Evolutionary conservation across 2,329 filamentous ascomycete species (phyloP).

Genomic region (Ambrosiella beaveri): DNA sequence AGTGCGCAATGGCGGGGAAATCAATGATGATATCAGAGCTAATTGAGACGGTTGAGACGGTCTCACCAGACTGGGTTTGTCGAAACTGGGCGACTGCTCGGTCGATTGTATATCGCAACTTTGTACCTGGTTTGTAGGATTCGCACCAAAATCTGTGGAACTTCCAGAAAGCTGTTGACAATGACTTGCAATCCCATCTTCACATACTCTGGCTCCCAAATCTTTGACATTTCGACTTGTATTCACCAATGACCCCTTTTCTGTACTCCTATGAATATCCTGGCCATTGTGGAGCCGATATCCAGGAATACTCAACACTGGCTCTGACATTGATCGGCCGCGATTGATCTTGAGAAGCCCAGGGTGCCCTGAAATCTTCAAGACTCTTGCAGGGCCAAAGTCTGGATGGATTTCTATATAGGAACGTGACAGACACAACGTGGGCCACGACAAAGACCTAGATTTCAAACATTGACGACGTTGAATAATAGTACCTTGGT

Average conservation of each 20-base stretch:
- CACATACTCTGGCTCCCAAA: not conserved
- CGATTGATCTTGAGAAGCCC: not conserved
- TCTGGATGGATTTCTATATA: not conserved
- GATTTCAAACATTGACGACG: too few relatives aligned
- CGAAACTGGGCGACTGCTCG: not conserved
- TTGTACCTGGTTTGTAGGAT: not conserved
- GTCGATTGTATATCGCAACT: not conserved
- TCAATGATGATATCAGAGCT: not conserved
- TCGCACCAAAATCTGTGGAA: not conserved
- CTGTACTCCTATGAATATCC: not conserved
- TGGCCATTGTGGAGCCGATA: constrained; percentile 7
- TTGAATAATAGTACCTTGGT: too few relatives aligned
- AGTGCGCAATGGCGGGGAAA: not conserved
- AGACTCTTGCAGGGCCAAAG: not conserved
- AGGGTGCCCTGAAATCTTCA: constrained; percentile 4
- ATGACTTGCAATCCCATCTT: not conserved
- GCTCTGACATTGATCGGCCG: constrained; percentile 11
- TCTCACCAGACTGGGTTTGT: not conserved
- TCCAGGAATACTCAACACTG: constrained; percentile 1
- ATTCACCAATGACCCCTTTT: constrained; percentile 8
- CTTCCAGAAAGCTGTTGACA: not conserved
- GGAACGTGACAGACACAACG: not conserved
- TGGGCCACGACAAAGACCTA: too few relatives aligned
- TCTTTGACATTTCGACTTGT: not conserved
- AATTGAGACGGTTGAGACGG: not conserved